Conservation (phyloP, 306 rosid genomes). For the Quillaja saponaria region DNA sequence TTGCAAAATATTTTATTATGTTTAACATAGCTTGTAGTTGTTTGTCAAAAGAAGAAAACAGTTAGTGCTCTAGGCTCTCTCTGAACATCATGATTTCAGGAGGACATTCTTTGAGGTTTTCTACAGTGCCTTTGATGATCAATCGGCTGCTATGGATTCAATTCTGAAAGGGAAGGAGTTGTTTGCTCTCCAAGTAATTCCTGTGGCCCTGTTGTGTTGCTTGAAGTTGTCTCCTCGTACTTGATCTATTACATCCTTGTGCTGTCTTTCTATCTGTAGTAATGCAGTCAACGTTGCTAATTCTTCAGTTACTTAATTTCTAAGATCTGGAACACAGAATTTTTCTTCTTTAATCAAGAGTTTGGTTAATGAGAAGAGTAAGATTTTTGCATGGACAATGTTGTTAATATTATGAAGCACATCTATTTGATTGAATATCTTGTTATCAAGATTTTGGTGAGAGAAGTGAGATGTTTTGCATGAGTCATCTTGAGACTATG, state of each 20-base stretch:
- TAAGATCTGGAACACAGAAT: neutral
- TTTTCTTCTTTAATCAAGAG: too few relatives aligned
- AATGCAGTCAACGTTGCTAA: slow-evolving; percentile 1
- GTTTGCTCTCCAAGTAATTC: slow-evolving; percentile 73
- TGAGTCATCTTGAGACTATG: slow-evolving; percentile 11
- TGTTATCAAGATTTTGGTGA: too few relatives aligned
- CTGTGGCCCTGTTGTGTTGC: slow-evolving; percentile 26
- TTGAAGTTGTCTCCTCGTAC: slow-evolving; percentile 34
- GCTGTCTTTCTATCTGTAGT: neutral
- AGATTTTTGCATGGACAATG: too few relatives aligned
- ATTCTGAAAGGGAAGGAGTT: slow-evolving; percentile 82
- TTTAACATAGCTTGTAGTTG: slow-evolving; percentile 17
- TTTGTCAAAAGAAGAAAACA: slow-evolving; percentile 32
- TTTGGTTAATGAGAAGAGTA: too few relatives aligned
- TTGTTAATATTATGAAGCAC: too few relatives aligned
- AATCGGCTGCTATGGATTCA: slow-evolving; percentile 78
- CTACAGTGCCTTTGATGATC: slow-evolving; percentile 85
- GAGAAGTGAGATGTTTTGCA: slow-evolving; percentile 11
- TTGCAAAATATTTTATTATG: slow-evolving; percentile 24
- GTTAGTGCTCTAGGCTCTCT: neutral
- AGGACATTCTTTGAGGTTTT: slow-evolving; percentile 68
- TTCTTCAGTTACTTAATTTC: neutral
- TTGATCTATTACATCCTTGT: slow-evolving; percentile 1
- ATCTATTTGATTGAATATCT: too few relatives aligned
- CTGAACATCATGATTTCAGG: slow-evolving; percentile 42